Base-by-base conservation (phyloP, 2,329 filamentous ascomycete genomes). In the Xylaria sp. region DNA sequence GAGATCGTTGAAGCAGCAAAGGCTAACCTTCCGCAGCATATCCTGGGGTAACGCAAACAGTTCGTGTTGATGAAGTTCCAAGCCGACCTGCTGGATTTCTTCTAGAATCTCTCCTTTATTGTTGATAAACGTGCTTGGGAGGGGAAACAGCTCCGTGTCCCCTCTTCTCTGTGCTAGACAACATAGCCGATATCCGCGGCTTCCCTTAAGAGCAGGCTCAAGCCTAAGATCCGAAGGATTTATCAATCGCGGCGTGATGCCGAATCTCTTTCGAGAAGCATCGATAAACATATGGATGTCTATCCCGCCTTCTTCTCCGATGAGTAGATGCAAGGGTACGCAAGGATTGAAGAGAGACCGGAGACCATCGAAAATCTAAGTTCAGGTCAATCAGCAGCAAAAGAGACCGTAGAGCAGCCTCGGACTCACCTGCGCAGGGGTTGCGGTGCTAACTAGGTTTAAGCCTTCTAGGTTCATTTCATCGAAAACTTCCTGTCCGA, bases 1-100 rank as follows among this genome's bases (percentile, higher is more conserved):
- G 70, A 83, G 73, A 63, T 83, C 81, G 49, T 83, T 83, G 63
- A 81, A 79, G 60, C 81, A 81, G 9, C 78, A 74, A 1, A 81
- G 71, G 42, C 77, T 77, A 26, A 83, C 38, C 51, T 82, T 77
- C 0, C 77, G 78, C 6, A 81, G 67, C 6, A 82, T 71, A 20
- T 79, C 74, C 0, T 74, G 72, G 0, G 74, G 71, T 1, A 83
- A 36, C 0, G 71, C 74, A 0, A 76, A 60, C 0, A 83, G 70
- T 70, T 83, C 81, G 0, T 75, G 75, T 49, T 83, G 81, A 44
- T 80, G 79, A 23, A 83, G 65, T 73, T 83, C 81, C 2, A 83
- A 69, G 0, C 80, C 79, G 23, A 82, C 71, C 36, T 83, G 81
- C 5, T 77, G 71, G 17, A 83, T 73, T 61, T 79, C 76, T 33